Conservation (phyloP, 805 yeast genomes). For the Jamesozyma spencerorum region DNA sequence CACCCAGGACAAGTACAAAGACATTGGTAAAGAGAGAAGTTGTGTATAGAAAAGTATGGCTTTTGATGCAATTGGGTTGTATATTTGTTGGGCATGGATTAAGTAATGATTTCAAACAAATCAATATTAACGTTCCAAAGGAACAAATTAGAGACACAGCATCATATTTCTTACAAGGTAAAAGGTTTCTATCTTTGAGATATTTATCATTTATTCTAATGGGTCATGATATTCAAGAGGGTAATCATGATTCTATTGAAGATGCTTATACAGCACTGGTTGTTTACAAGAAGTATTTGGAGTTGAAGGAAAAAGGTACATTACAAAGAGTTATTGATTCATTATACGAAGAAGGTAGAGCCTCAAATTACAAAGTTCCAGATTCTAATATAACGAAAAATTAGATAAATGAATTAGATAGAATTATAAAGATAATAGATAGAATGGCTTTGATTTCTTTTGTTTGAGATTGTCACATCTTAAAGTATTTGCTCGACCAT, state of each 20-base stretch:
- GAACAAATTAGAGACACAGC: slow-evolving; percentile 86
- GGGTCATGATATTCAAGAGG: slow-evolving; percentile 71
- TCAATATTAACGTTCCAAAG: slow-evolving; percentile 81
- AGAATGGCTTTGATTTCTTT: too few relatives aligned
- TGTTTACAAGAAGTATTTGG: slow-evolving; percentile 63
- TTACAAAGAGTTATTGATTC: slow-evolving; percentile 54
- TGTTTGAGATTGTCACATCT: too few relatives aligned
- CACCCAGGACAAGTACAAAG: slow-evolving; percentile 53
- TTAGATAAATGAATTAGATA: neutral
- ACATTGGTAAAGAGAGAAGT: slow-evolving; percentile 71
- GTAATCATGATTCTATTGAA: slow-evolving; percentile 94
- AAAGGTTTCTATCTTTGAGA: slow-evolving; percentile 72
- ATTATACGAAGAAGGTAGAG: slow-evolving; percentile 60
- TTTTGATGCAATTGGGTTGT: slow-evolving; percentile 79
- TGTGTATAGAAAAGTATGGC: slow-evolving; percentile 84
- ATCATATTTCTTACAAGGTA: slow-evolving; percentile 65
- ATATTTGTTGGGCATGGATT: slow-evolving; percentile 93
- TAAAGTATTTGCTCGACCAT: too few relatives aligned
- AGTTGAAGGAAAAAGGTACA: slow-evolving; percentile 46
- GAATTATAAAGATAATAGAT: neutral
- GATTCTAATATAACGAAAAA: neutral
- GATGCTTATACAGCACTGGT: slow-evolving; percentile 84
- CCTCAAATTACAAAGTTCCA: slow-evolving; percentile 28
- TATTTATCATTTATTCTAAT: slow-evolving; percentile 77
- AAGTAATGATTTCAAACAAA: slow-evolving; percentile 83